phyloP scores from a whole-genome alignment of 345 rosid genomes.

The Excoecaria cochinchinensis region DNA sequence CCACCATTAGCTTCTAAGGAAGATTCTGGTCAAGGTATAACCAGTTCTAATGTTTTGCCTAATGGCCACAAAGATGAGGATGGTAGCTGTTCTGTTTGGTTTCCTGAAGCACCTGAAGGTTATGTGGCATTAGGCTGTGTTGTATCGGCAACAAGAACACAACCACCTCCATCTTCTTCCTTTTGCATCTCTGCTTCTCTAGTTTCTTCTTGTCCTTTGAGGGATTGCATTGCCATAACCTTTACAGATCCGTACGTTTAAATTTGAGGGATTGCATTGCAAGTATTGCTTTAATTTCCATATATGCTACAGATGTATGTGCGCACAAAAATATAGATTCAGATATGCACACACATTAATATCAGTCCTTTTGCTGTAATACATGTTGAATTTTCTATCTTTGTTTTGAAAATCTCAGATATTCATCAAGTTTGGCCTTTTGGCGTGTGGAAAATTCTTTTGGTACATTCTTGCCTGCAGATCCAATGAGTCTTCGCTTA shows the following conservation, averaged over 20 bases:
- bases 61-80: slow-evolving; percentile 30
- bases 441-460: slow-evolving; percentile 90
- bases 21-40: slow-evolving; percentile 34
- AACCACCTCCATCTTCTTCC: slow-evolving; percentile 64
- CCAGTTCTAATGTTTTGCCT: slow-evolving; percentile 18
- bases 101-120: slow-evolving; percentile 89
- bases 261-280: not conserved
- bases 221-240: slow-evolving; percentile 77
- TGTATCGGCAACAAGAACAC: slow-evolving; percentile 63
- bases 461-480: slow-evolving; percentile 86
- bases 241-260: slow-evolving; percentile 57
- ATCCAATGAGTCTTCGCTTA: slow-evolving; percentile 47
- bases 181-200: slow-evolving; percentile 75
- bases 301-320: not conserved
- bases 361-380: not conserved
- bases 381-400: not conserved
- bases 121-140: slow-evolving; percentile 89
- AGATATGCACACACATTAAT: not conserved
- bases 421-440: slow-evolving; percentile 61
- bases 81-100: slow-evolving; percentile 70
- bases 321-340: not conserved
- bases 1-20: slow-evolving; percentile 44
- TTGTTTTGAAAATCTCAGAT: slow-evolving; percentile 47
- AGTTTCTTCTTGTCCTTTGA: slow-evolving; percentile 81
- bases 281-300: no score